These are phyloP conservation scores for Puya raimondii DNA, from an alignment of 176 grass and related monocot genomes.

Conservation along the genomic window DNA sequence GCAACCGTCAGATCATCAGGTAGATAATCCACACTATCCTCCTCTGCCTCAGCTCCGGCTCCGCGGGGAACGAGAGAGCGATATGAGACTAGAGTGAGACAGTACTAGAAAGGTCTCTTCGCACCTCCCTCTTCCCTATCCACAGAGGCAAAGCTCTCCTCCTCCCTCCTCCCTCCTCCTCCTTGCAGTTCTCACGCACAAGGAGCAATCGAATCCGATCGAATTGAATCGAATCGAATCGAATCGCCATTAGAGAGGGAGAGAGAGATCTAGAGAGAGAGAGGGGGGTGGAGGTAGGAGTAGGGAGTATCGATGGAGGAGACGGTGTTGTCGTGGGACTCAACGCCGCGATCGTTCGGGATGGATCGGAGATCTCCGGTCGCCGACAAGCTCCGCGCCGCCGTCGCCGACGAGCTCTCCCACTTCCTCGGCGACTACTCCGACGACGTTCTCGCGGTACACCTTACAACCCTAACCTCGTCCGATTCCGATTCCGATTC, in stretches of 20 bases:
- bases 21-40: too few species aligned
- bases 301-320: conserved; percentile 5
- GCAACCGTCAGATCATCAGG: too few species aligned
- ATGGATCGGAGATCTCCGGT: conserved; percentile 38
- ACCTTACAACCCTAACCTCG: background rate
- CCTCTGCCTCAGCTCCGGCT: too few species aligned
- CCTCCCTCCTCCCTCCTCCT: too few species aligned
- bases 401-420: conserved; percentile 39
- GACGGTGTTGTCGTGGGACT: conserved; percentile 24
- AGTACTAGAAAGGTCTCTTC: too few species aligned
- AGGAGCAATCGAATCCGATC: too few species aligned
- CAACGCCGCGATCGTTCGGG: conserved; percentile 30
- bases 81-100: too few species aligned
- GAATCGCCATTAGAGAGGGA: background rate
- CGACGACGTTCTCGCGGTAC: conserved; percentile 51
- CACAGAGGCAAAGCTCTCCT: too few species aligned
- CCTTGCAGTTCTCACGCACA: too few species aligned
- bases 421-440: conserved; percentile 50
- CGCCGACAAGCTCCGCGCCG: conserved; percentile 28
- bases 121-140: too few species aligned
- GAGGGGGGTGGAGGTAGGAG: conserved; percentile 12
- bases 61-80: too few species aligned
- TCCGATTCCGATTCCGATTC: background rate
- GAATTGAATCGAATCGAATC: background rate
- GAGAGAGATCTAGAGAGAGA: background rate